A percentile compares a stretch with the other conserved stretches of the same genome.
These are phyloP conservation scores for Phytophthora melonis DNA, from an alignment of 352 stramenopile genomes.

Conservation along the genomic window DNA sequence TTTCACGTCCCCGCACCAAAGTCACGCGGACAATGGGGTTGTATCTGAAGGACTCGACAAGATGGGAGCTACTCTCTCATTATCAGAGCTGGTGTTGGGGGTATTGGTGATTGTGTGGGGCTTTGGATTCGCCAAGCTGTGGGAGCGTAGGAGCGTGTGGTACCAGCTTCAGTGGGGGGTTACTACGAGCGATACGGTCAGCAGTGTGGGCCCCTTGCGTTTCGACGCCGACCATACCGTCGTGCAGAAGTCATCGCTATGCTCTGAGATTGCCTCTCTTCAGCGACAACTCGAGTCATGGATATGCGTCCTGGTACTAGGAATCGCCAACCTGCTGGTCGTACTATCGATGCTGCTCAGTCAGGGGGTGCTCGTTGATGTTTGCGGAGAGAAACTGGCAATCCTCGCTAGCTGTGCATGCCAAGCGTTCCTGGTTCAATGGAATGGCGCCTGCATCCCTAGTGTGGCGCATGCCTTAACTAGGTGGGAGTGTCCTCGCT, in stretches of 20 bases:
- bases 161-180: conserved; percentile 73
- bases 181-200: conserved; percentile 26
- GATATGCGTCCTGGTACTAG: conserved; percentile 30
- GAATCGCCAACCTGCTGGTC: conserved; percentile 28
- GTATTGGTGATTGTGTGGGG: conserved; percentile 52
- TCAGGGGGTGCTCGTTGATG: conserved; percentile 35
- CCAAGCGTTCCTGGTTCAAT: conserved; percentile 39
- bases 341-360: conserved; percentile 42
- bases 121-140: conserved; percentile 63
- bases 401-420: conserved; percentile 40
- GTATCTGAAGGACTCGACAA: conserved; percentile 12
- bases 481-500: conserved; percentile 46
- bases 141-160: conserved; percentile 68
- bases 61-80: conserved; percentile 6
- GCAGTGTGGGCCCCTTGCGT: not conserved
- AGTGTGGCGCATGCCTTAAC: conserved; percentile 38
- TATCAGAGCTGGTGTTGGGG: conserved; percentile 32
- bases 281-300: conserved; percentile 25
- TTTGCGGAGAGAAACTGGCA: conserved; percentile 38
- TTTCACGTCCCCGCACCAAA: conserved; percentile 22
- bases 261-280: conserved; percentile 12
- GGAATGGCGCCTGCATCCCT: conserved; percentile 38
- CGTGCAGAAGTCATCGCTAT: conserved; percentile 9
- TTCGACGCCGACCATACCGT: not conserved
- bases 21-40: not conserved